Evolutionary conservation across 192 early-diverging fungal species (phyloP), one percentile per base, ranked within the genome.

Genomic region (Backusella parvicylindrica): DNA sequence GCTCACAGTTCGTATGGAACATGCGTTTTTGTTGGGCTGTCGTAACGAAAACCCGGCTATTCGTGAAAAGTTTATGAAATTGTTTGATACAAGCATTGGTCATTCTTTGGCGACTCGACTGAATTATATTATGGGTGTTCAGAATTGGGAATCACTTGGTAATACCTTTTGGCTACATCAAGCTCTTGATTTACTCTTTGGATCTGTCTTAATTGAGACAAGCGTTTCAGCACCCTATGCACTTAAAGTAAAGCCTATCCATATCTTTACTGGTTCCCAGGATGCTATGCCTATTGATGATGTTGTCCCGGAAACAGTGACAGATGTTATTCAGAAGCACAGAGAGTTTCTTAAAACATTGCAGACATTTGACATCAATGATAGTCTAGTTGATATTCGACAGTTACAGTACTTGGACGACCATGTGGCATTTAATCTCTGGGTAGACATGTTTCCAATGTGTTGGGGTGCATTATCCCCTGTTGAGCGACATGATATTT

Each of bases 121-220:
- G 18, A 92, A 91, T 37, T 99, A 99, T 71, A 82, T 99, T 35
- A 77, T 99, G 32, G 91, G 91, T 35, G 90, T 94, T 15, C 98
- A 99, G 79, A 98, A 94, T 75, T 99, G 98, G 98, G 97, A 98
- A 66, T 91, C 85, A 65, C 85, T 99, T 15, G 88, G 89, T 0
- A 82, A 85, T 37, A 88, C 91, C 12, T 99, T 96, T 77, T 99
- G 97, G 96, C 84, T 99, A 30, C 92, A 94, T 64, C 97, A 99
- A 73, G 95, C 96, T 0, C 74, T 97, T 30, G 95, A 96, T 72
- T 77, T 99, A 6, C 72, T 99, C 6, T 75, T 99, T 69, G 93
- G 95, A 13, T 85, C 88, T 3, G 81, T 90, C 3, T 84, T 82
- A 73, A 74, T 81, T 38, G 78, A 80, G 1, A 80, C 80, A 67